These are phyloP conservation scores for Epichloe uncinata DNA, from an alignment of 2,329 filamentous ascomycete genomes.

Conservation along the genomic window DNA sequence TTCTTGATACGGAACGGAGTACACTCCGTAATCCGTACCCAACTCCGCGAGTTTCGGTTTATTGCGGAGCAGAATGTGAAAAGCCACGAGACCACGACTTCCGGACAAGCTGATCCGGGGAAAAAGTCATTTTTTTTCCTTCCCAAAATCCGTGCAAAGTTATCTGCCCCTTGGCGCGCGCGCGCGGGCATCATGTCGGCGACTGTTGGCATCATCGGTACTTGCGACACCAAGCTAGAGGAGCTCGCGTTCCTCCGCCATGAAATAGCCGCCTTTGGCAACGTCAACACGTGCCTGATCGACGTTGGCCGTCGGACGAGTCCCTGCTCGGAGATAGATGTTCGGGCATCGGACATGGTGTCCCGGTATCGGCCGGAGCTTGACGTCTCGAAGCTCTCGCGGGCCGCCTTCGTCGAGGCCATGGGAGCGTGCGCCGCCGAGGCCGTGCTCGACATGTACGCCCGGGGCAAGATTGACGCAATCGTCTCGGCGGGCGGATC, in stretches of 20 bases:
- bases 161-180: too few species aligned
- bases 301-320: constrained; percentile 34
- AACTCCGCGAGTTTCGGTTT: too few species aligned
- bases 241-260: constrained; percentile 43
- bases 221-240: constrained; percentile 50
- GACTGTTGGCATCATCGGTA: constrained; percentile 43
- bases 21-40: too few species aligned
- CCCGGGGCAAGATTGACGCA: constrained; percentile 32
- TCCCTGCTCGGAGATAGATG: constrained; percentile 31
- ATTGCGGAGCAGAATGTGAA: too few species aligned
- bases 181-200: constrained; percentile 7
- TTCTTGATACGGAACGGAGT: too few species aligned
- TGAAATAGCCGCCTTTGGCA: constrained; percentile 23
- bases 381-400: constrained; percentile 26
- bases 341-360: constrained; percentile 30
- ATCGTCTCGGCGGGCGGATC: constrained; percentile 49
- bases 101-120: too few species aligned
- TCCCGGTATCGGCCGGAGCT: constrained; percentile 16
- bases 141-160: too few species aligned
- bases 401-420: constrained; percentile 41
- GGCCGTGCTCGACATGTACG: constrained; percentile 26
- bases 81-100: too few species aligned
- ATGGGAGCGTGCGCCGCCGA: constrained; percentile 36
- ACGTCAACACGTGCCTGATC: constrained; percentile 14
- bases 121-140: too few species aligned